A percentile compares a stretch with the other conserved stretches of the same genome.
phyloP scores from a whole-genome alignment of 2,329 filamentous ascomycete species.

The Trichophaea hybrida region DNA sequence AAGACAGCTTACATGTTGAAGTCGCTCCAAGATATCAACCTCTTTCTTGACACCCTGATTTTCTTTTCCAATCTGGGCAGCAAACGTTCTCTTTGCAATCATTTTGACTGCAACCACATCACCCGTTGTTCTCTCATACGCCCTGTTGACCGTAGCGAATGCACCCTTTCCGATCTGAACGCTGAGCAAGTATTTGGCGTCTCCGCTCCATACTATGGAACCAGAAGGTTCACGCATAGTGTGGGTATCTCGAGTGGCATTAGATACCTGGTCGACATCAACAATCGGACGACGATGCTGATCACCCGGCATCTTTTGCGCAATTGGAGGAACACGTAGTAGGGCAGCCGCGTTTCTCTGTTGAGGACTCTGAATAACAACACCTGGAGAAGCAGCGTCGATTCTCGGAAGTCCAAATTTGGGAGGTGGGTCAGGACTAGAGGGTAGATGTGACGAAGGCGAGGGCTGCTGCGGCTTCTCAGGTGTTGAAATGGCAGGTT shows the following conservation, averaged over 20 bases:
- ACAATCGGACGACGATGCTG: not conserved
- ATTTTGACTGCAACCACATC: slow-evolving; percentile 82
- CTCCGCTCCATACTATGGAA: slow-evolving; percentile 53
- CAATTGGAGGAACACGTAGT: not conserved
- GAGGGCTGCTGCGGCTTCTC: not conserved
- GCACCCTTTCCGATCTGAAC: slow-evolving; percentile 78
- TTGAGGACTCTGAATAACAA: not conserved
- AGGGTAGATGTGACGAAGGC: not conserved
- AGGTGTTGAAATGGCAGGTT: not conserved
- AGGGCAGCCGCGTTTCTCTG: not conserved
- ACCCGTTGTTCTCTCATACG: slow-evolving; percentile 74
- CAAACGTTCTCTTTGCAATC: slow-evolving; percentile 75
- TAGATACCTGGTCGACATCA: not conserved
- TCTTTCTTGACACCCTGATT: slow-evolving; percentile 60
- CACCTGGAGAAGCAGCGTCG: not conserved
- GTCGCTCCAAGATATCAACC: slow-evolving; percentile 82
- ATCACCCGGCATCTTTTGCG: not conserved
- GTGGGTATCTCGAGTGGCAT: not conserved
- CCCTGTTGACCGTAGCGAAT: slow-evolving; percentile 84
- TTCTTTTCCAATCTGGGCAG: slow-evolving; percentile 17
- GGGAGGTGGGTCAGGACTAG: not conserved
- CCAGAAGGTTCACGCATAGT: not conserved
- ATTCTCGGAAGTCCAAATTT: not conserved
- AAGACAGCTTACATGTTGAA: slow-evolving; percentile 55
- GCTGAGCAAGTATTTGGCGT: slow-evolving; percentile 68